These are phyloP conservation scores for Cymodocea nodosa DNA, from an alignment of 116 monocot species.

Conservation along the genomic window DNA sequence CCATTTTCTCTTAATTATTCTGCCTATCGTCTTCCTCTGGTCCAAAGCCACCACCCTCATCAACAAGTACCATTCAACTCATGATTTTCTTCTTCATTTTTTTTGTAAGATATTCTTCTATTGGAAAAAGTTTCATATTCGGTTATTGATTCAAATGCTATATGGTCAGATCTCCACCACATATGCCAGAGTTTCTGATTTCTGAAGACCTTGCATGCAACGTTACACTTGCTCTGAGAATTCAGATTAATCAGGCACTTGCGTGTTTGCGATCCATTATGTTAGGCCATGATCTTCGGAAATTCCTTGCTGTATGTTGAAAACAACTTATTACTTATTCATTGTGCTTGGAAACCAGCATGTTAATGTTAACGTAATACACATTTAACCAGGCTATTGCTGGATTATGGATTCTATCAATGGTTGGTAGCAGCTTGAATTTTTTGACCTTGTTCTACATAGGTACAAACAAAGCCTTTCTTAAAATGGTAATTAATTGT, in stretches of 20 bases:
- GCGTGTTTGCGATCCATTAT: constrained; percentile 47
- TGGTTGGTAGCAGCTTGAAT: constrained; percentile 44
- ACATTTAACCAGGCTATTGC: constrained; percentile 43
- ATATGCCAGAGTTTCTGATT: constrained; percentile 56
- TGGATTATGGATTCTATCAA: constrained; percentile 62
- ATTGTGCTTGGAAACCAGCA: background rate
- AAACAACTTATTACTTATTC: background rate
- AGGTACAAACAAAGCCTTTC: constrained; percentile 15
- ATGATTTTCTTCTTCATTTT: background rate
- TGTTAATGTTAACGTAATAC: background rate
- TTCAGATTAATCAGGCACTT: constrained; percentile 54
- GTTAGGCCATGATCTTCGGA: constrained; percentile 53
- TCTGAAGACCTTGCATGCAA: constrained; percentile 55
- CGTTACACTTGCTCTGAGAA: constrained; percentile 40
- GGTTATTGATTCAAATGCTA: no score
- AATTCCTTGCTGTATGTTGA: constrained; percentile 59
- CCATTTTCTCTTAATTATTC: constrained; percentile 29
- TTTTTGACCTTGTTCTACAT: constrained; percentile 66
- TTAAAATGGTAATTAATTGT: no score
- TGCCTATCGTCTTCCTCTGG: constrained; percentile 48
- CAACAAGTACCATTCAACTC: constrained; percentile 27
- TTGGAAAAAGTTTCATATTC: background rate
- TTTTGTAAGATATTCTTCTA: no score
- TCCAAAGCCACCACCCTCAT: constrained; percentile 42
- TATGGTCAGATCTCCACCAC: constrained; percentile 20